Conservation (phyloP, 1,139 yeast genomes). For the Saccharomycopsis phalli region DNA sequence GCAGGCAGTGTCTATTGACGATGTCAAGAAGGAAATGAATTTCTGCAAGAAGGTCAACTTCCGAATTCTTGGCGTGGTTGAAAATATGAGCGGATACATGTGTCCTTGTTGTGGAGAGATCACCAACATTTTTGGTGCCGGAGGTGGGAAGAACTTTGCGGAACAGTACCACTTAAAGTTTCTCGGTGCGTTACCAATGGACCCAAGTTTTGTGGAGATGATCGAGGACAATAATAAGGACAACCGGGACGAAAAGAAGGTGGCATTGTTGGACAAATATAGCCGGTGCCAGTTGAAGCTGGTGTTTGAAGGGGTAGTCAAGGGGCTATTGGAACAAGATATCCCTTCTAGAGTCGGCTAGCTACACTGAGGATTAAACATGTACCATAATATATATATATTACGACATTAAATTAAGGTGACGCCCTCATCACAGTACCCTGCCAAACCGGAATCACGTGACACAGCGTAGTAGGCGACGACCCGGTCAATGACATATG, state of each 20-base stretch:
- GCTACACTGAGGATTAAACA: background rate
- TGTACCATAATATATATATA: background rate
- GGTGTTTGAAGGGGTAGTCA: slow-evolving; percentile 44
- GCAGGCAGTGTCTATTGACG: slow-evolving; percentile 85
- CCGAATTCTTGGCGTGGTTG: slow-evolving; percentile 76
- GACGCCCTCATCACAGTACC: slow-evolving; percentile 8
- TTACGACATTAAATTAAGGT: background rate
- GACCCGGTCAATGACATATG: slow-evolving; percentile 18
- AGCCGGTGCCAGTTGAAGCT: slow-evolving; percentile 32
- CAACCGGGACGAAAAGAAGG: slow-evolving; percentile 21
- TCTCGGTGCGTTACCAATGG: slow-evolving; percentile 86
- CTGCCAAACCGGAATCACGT: slow-evolving; percentile 1
- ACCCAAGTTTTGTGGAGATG: slow-evolving; percentile 80
- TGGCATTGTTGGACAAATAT: slow-evolving; percentile 32
- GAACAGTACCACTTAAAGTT: slow-evolving; percentile 51
- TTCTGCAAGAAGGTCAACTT: slow-evolving; percentile 85
- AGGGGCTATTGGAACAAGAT: slow-evolving; percentile 34
- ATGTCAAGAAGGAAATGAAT: slow-evolving; percentile 88
- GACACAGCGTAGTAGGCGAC: slow-evolving; percentile 19
- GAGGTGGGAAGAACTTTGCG: slow-evolving; percentile 81
- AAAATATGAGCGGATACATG: slow-evolving; percentile 94
- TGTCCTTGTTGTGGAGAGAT: slow-evolving; percentile 93
- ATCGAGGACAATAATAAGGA: slow-evolving; percentile 50
- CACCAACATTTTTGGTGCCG: slow-evolving; percentile 83
- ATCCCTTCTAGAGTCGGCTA: slow-evolving; percentile 29